Base-by-base conservation (phyloP, 179 eudicot genomes). In the Spinacia oleracea region DNA sequence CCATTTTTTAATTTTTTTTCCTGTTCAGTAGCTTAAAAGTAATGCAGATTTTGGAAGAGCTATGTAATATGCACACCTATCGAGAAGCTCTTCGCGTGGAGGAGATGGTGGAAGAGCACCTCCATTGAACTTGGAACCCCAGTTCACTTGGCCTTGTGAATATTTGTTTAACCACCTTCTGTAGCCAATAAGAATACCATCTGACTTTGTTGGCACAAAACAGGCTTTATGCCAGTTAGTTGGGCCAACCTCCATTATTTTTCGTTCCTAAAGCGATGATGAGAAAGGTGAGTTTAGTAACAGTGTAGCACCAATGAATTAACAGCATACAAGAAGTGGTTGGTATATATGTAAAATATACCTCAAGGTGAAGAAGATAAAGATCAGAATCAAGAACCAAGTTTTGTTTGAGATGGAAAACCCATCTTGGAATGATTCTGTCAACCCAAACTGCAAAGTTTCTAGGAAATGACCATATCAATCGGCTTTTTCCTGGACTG, bases 401-500 rank as follows among this genome's bases (percentile, higher is more conserved):
- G 83, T 91, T 93, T 71, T 89, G 93, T 2, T 79, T 84, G 31
- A 91, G 64, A 81, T 93, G 98, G 79, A 88, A 87, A 53, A 93
- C 56, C 98, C 98, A 93, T 80, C 87, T 88, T 32, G 97, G 97
- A 73, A 93, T 74, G 74, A 91, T 70, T 78, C 81, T 81, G 79
- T 93, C 97, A 35, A 93, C 79, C 98, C 92, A 91, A 78, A 85
- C 81, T 1, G 86, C 86, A 81, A 85, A 80, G 76, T 93, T 91
- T 67, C 88, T 90, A 0, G 98, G 97, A 79, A 86, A 86, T 2
- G 85, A 48, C 88, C 90, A 88, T 76, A 93, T 91, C 74, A 93
- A 64, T 60, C 98, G 84, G 86, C 98, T 91, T 69, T 88, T 83
- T n/a, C 98, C 97, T n/a, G 97, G 98, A 82, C 98, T 90, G 58